A percentile compares a stretch with the other conserved stretches of the same genome.
Conservation (phyloP, 257 asterid species). For the Solanum neorickii region DNA sequence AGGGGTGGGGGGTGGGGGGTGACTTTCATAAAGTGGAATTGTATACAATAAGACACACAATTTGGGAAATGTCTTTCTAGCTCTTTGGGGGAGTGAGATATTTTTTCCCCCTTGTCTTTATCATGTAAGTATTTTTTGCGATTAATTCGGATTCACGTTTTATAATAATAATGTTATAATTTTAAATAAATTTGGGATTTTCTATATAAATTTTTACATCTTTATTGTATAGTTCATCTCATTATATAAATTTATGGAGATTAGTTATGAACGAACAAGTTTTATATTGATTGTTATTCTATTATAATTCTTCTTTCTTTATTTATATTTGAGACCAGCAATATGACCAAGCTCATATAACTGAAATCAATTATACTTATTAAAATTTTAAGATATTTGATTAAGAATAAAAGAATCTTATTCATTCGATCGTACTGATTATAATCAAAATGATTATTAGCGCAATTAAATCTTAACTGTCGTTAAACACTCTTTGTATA, state of each 20-base stretch:
- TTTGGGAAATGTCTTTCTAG: slow-evolving; percentile 6
- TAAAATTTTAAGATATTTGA: fast-evolving
- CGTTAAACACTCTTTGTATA: no score
- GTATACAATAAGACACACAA: slow-evolving; percentile 5
- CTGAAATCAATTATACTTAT: background rate
- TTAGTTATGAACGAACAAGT: background rate
- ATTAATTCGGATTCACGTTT: background rate
- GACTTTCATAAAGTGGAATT: slow-evolving; percentile 16
- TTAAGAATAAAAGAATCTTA: fast-evolving
- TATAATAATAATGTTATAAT: fast-evolving
- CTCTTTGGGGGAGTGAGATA: background rate
- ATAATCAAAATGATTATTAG: no score
- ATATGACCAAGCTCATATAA: background rate
- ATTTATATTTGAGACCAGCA: fast-evolving
- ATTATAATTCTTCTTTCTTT: background rate
- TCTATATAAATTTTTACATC: background rate
- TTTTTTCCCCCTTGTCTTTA: background rate
- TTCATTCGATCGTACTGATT: fast-evolving
- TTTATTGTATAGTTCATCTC: background rate
- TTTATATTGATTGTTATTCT: background rate
- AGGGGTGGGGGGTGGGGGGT: background rate
- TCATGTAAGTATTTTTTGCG: background rate
- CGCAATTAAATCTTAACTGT: fast-evolving
- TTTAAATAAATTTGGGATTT: fast-evolving
- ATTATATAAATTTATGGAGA: no score